Evolutionary conservation across 2,329 filamentous ascomycete genomes (phyloP).

Genomic region (Penicillium palitans): DNA sequence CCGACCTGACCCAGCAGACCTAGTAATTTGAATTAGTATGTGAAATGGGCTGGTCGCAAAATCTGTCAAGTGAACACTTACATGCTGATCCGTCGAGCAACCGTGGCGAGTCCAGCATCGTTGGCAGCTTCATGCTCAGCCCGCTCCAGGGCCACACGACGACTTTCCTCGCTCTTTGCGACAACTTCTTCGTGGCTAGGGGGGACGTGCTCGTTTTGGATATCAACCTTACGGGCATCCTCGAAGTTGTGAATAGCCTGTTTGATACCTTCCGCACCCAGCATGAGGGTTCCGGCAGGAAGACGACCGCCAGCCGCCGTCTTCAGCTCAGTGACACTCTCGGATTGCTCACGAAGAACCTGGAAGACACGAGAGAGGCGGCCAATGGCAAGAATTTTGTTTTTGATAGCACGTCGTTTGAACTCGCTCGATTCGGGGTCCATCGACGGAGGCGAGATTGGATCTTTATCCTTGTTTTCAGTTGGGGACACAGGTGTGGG

Average conservation of each 20-base stretch:
- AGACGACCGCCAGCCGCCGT: slow-evolving; percentile 90
- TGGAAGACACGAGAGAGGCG: slow-evolving; percentile 97
- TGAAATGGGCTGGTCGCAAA: background rate
- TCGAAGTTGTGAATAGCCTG: slow-evolving; percentile 97
- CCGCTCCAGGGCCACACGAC: slow-evolving; percentile 79
- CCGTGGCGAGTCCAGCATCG: slow-evolving; percentile 79
- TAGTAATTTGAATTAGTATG: slow-evolving; percentile 14
- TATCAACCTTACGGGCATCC: slow-evolving; percentile 91
- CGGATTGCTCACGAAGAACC: slow-evolving; percentile 93
- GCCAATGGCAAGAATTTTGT: slow-evolving; percentile 98
- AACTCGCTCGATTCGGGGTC: slow-evolving; percentile 89
- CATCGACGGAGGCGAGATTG: slow-evolving; percentile 65
- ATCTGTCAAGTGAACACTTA: slow-evolving; percentile 55
- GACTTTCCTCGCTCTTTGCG: slow-evolving; percentile 76
- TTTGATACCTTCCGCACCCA: slow-evolving; percentile 97
- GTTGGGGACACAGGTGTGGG: slow-evolving; percentile 68
- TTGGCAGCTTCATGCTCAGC: slow-evolving; percentile 88
- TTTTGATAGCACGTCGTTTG: slow-evolving; percentile 97
- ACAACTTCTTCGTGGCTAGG: slow-evolving; percentile 90
- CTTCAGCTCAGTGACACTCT: slow-evolving; percentile 96
- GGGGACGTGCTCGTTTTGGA: slow-evolving; percentile 93
- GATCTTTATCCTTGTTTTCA: slow-evolving; percentile 3
- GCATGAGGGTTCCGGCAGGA: slow-evolving; percentile 93
- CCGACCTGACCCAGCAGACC: slow-evolving; percentile 44
- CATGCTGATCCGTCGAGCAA: slow-evolving; percentile 94